phyloP scores from a whole-genome alignment of 805 yeast genomes.

The Schwanniomyces pseudopolymorphus region DNA sequence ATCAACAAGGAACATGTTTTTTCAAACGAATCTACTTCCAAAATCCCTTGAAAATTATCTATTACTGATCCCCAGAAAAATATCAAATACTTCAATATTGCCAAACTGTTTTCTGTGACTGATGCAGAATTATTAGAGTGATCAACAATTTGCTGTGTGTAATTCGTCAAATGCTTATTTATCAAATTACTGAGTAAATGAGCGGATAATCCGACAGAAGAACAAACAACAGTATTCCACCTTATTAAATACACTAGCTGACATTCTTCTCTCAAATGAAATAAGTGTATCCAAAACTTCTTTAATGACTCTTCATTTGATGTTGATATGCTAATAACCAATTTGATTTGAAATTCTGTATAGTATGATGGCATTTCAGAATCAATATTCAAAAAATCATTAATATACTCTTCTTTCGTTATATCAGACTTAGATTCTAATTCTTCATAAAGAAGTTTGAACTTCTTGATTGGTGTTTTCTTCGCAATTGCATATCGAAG shows the following conservation, averaged over 20 bases:
- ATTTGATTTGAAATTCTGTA: conserved; percentile 9
- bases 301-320: conserved; percentile 15
- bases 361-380: background rate
- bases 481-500: conserved; percentile 19
- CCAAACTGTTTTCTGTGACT: background rate
- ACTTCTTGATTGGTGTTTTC: conserved; percentile 21
- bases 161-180: conserved; percentile 11
- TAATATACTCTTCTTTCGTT: conserved; percentile 22
- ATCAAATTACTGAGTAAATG: conserved; percentile 10
- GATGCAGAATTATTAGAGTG: background rate
- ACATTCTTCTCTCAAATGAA: conserved; percentile 2
- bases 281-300: conserved; percentile 23
- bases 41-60: conserved; percentile 3
- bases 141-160: conserved; percentile 9
- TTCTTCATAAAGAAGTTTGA: conserved; percentile 27
- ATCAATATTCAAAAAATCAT: conserved; percentile 18
- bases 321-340: conserved; percentile 19
- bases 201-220: background rate
- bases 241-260: conserved; percentile 13
- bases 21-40: conserved; percentile 7
- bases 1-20: conserved; percentile 3
- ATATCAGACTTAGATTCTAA: conserved; percentile 20
- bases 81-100: conserved; percentile 10
- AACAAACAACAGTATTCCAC: conserved; percentile 7
- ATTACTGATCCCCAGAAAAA: conserved; percentile 10